These are phyloP conservation scores for Candida sp. DNA, from an alignment of 1,139 yeast species.

Conservation along the genomic window DNA sequence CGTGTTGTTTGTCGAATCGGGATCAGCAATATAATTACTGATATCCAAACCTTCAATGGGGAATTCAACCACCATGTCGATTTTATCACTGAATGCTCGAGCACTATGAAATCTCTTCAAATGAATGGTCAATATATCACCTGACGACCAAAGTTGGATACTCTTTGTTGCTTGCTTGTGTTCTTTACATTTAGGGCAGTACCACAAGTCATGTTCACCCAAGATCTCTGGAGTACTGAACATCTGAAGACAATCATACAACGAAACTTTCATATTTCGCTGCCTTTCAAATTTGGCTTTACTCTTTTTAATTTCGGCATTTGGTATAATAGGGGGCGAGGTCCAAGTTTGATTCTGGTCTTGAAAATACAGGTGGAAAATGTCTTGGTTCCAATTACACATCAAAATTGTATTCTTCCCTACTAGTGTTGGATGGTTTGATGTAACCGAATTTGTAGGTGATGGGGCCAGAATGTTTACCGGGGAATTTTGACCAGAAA, in stretches of 20 bases:
- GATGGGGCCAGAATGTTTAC: slow-evolving; percentile 8
- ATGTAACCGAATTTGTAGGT: slow-evolving; percentile 3
- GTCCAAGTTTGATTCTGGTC: slow-evolving; percentile 52
- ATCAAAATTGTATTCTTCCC: slow-evolving; percentile 49
- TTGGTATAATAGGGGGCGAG: slow-evolving; percentile 45
- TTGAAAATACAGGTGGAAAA: slow-evolving; percentile 49
- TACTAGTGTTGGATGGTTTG: slow-evolving; percentile 21
- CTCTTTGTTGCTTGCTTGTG: slow-evolving; percentile 91
- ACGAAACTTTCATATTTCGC: slow-evolving; percentile 51
- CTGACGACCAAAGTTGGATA: slow-evolving; percentile 87
- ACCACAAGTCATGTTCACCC: slow-evolving; percentile 92
- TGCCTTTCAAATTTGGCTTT: slow-evolving; percentile 35
- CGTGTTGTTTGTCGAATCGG: slow-evolving; percentile 36
- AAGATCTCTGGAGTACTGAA: slow-evolving; percentile 84
- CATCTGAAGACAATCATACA: slow-evolving; percentile 70
- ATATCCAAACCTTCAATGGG: slow-evolving; percentile 85
- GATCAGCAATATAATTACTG: slow-evolving; percentile 46
- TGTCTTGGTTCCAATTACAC: slow-evolving; percentile 65
- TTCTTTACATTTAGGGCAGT: slow-evolving; percentile 85
- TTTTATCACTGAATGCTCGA: slow-evolving; percentile 84
- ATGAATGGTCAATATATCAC: slow-evolving; percentile 87
- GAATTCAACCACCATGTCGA: slow-evolving; percentile 79
- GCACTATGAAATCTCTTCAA: slow-evolving; percentile 88
- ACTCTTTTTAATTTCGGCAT: slow-evolving; percentile 49
- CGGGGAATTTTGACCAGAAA: slow-evolving; percentile 22